These are phyloP conservation scores for Alternaria rosae DNA, from an alignment of 2,329 filamentous ascomycete species.

Conservation along the genomic window DNA sequence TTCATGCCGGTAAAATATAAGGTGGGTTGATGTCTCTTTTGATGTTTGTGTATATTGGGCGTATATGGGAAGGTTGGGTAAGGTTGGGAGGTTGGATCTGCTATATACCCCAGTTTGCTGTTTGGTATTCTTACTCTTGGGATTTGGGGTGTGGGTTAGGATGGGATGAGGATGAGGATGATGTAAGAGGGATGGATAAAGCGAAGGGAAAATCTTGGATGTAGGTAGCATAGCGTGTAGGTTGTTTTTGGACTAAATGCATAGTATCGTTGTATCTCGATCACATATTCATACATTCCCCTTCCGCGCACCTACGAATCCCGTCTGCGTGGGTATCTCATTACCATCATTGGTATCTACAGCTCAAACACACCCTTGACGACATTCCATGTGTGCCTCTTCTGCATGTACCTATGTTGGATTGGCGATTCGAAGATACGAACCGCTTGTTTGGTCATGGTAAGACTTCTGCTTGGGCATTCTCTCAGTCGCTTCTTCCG, in stretches of 20 bases:
- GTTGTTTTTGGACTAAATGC: background rate
- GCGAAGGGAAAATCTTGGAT: background rate
- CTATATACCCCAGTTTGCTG: constrained; percentile 36
- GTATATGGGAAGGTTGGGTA: background rate
- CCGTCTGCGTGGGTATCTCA: background rate
- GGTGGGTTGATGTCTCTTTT: background rate
- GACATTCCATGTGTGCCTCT: background rate
- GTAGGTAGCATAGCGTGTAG: constrained; percentile 1
- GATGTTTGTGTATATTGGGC: constrained; percentile 11
- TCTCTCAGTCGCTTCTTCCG: no score
- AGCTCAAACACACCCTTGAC: no score
- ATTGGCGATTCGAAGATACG: no score
- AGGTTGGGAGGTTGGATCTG: constrained; percentile 23
- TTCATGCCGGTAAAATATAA: background rate
- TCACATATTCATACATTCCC: background rate
- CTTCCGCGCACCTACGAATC: background rate
- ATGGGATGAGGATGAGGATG: background rate
- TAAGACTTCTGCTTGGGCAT: no score
- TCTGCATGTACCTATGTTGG: no score
- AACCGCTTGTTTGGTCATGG: background rate
- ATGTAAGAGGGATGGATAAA: background rate
- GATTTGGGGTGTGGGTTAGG: background rate
- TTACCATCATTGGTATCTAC: fast-evolving
- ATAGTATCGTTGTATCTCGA: background rate
- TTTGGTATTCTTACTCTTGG: constrained; percentile 13